Evolutionary conservation across 2,329 filamentous ascomycete species (phyloP).

Genomic region (Podosphaera fusca): DNA sequence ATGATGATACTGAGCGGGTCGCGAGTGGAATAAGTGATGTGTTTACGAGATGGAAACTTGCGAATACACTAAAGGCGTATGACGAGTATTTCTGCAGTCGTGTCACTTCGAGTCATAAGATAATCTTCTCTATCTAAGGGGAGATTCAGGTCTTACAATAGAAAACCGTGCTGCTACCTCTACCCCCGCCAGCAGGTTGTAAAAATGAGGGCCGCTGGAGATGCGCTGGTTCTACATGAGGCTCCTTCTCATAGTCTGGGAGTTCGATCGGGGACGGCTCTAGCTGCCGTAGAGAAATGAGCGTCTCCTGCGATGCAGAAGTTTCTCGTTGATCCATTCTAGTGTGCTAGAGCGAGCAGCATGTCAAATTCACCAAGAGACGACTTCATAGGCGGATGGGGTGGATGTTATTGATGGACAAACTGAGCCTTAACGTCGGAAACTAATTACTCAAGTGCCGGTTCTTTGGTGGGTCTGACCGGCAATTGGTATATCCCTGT

Average conservation of each 20-base stretch:
- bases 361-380: no score
- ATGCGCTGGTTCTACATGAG: conserved; percentile 18
- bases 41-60: conserved; percentile 55
- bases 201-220: conserved; percentile 33
- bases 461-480: no score
- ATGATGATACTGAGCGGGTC: conserved; percentile 47
- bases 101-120: conserved; percentile 26
- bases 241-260: conserved; percentile 21
- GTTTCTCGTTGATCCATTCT: no score
- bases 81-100: conserved; percentile 74
- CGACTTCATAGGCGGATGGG: no score
- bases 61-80: conserved; percentile 60
- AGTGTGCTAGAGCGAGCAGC: no score
- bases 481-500: no score
- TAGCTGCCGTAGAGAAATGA: conserved; percentile 42
- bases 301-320: no score
- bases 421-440: no score
- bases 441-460: no score
- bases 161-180: conserved; percentile 37
- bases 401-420: no score
- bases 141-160: conserved; percentile 34
- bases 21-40: conserved; percentile 60
- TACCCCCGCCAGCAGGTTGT: conserved; percentile 18
- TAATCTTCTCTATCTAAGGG: no score
- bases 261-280: conserved; percentile 61